Base-by-base conservation (phyloP, 805 yeast species). In the Candida boidinii region DNA sequence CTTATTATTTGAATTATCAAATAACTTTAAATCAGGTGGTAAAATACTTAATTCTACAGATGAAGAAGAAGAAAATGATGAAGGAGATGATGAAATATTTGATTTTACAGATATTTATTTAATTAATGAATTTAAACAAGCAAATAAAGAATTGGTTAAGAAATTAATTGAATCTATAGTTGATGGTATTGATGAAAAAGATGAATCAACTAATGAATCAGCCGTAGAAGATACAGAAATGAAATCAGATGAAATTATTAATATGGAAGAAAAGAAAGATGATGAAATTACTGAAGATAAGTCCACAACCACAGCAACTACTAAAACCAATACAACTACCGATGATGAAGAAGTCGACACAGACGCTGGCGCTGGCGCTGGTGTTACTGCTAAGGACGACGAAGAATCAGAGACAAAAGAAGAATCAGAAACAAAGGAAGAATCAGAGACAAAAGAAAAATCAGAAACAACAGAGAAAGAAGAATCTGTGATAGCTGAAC, bases 1-100 rank as follows among this genome's bases (percentile, higher is more conserved):
- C 18, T 29, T 48, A 1, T 16, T 53, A 7, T 46, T 48, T 34
- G 33, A 36, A 13, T 28, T 44, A n/a, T 35, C 46, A 26, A 18
- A 37, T 25, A 36, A 37, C 10, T 29, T 53, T 22, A 30, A 39
- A 12, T 2, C 4, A 9, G 98, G 32, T 11, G 23, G 18, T n/a
- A 28, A 12, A n/a, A n/a, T n/a, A n/a, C n/a, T n/a, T n/a, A n/a
- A n/a, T n/a, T n/a, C n/a, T n/a, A n/a, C n/a, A n/a, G n/a, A n/a
- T n/a, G n/a, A n/a, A n/a, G n/a, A n/a, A n/a, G n/a, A n/a, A n/a
- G 29, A 17, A n/a, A 30, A 36, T 7, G 33, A 34, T 3, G 43
- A 35, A 3, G 37, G 31, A 23, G 38, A 41, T 1, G 39, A 35
- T 3, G 46, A 42, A n/a, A 9, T 11, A n/a, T 19, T 16, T 19